Base-by-base conservation (phyloP, 225 moss, liverwort and hornwort genomes). In the Marchantia paleacea region DNA sequence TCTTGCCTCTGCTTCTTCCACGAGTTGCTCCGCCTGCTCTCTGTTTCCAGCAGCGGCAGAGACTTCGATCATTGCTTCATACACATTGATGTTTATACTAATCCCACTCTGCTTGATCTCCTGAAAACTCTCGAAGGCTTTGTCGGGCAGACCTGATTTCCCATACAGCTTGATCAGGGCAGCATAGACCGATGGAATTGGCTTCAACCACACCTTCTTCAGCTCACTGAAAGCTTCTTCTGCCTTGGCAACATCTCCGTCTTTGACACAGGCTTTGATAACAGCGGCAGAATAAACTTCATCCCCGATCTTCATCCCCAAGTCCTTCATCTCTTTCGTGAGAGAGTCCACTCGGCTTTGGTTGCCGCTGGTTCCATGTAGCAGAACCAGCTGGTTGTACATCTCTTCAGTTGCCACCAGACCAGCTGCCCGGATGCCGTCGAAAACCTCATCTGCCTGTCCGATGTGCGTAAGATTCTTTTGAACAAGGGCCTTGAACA, bases 161-260 rank as follows among this genome's bases (percentile, higher is more conserved):
- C 92, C 94, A 73, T 92, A 94, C 64, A 93, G 85, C 83, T 90
- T 89, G 77, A 97, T 92, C 25, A 97, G 87, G 4, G 92, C 91
- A 66, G 91, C 80, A 73, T 93, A 92, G 50, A 90, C 86, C 51
- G 93, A 89, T 80, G 91, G 90, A 78, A 86, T 81, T 7, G 89
- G 93, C 68, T 88, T 87, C 76, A 87, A 85, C 80, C 89, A 92
- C 63, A 91, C 84, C 67, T 50, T 75, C 80, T 86, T 73, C 19
- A 94, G 87, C 54, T 94, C 90, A 71, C 78, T 78, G 72, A 97
- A 92, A 49, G 87, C 84, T 75, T 80, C 77, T 74, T 97, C 94
- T 62, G 89, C 96, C 72, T 82, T 85, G 39, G 79, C 75, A 24
- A 85, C 75, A 65, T 93, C 83, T 55, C 84, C 91, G 54, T 86